These are phyloP conservation scores for Cryptococcus sp. DNA, from an alignment of 1,284 basidiomycete species.

Conservation along the genomic window DNA sequence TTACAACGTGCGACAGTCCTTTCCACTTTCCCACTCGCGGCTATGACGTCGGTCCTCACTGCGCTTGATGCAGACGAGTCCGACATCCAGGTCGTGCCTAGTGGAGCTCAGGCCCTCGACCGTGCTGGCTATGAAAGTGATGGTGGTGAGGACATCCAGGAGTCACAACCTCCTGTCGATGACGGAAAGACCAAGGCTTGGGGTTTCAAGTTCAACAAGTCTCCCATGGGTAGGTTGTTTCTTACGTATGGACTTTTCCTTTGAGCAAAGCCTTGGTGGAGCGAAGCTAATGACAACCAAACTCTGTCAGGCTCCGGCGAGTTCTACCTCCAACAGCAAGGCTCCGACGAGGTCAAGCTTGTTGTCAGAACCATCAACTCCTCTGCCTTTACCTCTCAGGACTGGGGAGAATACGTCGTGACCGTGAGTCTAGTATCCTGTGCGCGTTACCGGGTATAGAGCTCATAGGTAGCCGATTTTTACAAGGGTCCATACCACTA, in stretches of 20 bases:
- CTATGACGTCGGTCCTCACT: slow-evolving; percentile 45
- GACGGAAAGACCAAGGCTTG: slow-evolving; percentile 43
- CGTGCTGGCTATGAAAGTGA: slow-evolving; percentile 51
- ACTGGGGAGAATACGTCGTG: slow-evolving; percentile 53
- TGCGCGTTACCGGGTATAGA: background rate
- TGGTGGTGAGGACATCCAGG: slow-evolving; percentile 38
- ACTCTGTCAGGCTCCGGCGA: slow-evolving; percentile 47
- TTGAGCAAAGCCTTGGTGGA: background rate
- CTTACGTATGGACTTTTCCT: too few relatives aligned
- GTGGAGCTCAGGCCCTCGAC: slow-evolving; percentile 39
- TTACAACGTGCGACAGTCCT: slow-evolving; percentile 29
- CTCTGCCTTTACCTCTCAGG: slow-evolving; percentile 46
- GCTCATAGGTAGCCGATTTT: too few relatives aligned
- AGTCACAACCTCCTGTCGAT: slow-evolving; percentile 21
- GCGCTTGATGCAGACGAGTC: slow-evolving; percentile 43
- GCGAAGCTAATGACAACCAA: background rate
- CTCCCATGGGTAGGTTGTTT: slow-evolving; percentile 52
- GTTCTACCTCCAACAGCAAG: slow-evolving; percentile 49
- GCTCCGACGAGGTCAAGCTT: slow-evolving; percentile 44
- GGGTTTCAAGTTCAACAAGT: slow-evolving; percentile 52
- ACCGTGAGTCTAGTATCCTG: slow-evolving; percentile 30
- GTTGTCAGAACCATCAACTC: slow-evolving; percentile 54
- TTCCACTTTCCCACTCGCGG: slow-evolving; percentile 45
- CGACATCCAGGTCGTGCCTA: slow-evolving; percentile 30
- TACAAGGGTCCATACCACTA: slow-evolving; percentile 50